Conservation (phyloP, 2,329 filamentous ascomycete genomes). For the Xenoacremonium recifei region DNA sequence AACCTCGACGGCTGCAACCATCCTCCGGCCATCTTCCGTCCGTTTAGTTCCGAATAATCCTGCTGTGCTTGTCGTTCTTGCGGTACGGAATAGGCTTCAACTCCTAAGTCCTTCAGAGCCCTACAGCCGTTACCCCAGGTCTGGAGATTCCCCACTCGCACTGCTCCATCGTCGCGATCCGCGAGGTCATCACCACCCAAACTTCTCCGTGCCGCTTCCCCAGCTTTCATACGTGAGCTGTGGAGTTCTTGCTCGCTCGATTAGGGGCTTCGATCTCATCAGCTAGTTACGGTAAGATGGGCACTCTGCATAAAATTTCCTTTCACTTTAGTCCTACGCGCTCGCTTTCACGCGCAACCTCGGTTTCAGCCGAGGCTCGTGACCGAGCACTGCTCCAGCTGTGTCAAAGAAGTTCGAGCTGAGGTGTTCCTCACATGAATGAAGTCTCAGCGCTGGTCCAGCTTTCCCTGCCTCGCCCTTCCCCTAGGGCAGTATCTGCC, state of each 20-base stretch:
- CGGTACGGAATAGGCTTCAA: too few relatives aligned
- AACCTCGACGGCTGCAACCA: neutral
- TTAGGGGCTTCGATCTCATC: neutral
- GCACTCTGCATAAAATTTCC: too few relatives aligned
- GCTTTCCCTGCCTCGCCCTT: neutral
- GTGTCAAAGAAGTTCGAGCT: too few relatives aligned
- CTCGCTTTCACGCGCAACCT: constrained; percentile 15
- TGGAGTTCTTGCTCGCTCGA: too few relatives aligned
- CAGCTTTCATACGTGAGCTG: neutral
- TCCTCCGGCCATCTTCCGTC: neutral
- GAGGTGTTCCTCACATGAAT: neutral
- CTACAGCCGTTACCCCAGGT: constrained; percentile 13
- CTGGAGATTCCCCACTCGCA: constrained; percentile 5
- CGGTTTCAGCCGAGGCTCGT: constrained; percentile 18
- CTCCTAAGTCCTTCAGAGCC: neutral
- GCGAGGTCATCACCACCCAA: constrained; percentile 9
- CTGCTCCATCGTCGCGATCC: constrained; percentile 12
- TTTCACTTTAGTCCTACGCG: too few relatives aligned
- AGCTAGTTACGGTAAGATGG: neutral
- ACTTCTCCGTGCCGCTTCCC: too few relatives aligned
- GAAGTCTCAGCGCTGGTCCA: neutral
- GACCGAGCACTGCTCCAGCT: neutral
- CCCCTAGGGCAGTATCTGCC: neutral
- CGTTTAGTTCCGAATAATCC: neutral
- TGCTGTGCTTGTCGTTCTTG: too few relatives aligned